Evolutionary conservation across 2,329 filamentous ascomycete species (phyloP), one percentile per base, ranked within the genome.

Genomic region (Sporothrix inflata): DNA sequence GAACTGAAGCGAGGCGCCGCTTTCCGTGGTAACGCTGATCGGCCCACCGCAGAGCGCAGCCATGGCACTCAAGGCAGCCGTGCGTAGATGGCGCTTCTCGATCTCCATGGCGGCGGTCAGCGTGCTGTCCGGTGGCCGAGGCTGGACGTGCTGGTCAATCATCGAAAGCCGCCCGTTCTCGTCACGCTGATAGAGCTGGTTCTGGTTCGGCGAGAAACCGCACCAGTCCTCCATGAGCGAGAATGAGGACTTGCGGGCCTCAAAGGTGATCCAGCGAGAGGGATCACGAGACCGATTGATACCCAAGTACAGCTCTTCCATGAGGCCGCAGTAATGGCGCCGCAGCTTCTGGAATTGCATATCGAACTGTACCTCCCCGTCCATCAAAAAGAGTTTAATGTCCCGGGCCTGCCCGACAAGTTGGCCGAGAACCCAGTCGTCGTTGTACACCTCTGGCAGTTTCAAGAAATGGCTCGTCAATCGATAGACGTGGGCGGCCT

Each of bases 161-260:
- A 96, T 86, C 2, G 92, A 93, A 76, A 94, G 92, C 57, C 93
- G 88, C 91, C 98, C 97, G 47, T 89, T 92, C 74, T 97, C 92
- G 81, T 98, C 94, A 74, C 94, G 88, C 72, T 91, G 90, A 5
- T 91, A 89, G 53, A 97, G 92, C 75, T 97, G 92, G 16, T 84
- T 86, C 79, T 97, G 94, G 75, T 98, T 97, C 0, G 94, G 94
- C 8, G 94, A 97, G 80, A 97, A 98, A 2, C 96, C 96, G 79
- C 96, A 99, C 97, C 97, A 99, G 75, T 98, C 95, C 81, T 99
- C 96, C 94, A 99, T 98, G 65, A 99, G 84, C 0, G 94, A 91
- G 79, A 99, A 99, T 0, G 95, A 92, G 5, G 96, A 98, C 79
- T 98, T 97, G 53, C 97, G 88, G 14, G 94, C 93, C 80, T 99